These are phyloP conservation scores for Phytophthora multivora DNA, from an alignment of 352 stramenopile species.

Conservation along the genomic window DNA sequence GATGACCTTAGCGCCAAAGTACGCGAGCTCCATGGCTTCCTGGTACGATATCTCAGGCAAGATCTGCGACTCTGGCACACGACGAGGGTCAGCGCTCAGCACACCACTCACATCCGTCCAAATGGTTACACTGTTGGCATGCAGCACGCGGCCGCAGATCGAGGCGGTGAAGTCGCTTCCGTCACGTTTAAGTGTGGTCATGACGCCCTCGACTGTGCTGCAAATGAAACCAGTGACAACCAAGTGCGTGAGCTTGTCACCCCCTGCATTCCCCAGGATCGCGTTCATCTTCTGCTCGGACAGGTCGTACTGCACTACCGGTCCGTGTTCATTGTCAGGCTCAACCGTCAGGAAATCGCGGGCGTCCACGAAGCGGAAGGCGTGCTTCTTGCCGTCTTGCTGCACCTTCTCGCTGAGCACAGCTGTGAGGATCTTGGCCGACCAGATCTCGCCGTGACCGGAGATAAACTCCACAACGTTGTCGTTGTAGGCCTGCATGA, in stretches of 20 bases:
- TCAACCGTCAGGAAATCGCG: conserved; percentile 88
- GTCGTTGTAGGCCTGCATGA: conserved; percentile 89
- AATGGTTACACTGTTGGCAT: conserved; percentile 93
- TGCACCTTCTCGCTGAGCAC: conserved; percentile 60
- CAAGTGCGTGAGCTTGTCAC: conserved; percentile 67
- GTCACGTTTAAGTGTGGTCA: conserved; percentile 96
- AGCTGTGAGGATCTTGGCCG: conserved; percentile 89
- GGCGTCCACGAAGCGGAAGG: conserved; percentile 93
- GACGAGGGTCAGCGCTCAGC: conserved; percentile 93
- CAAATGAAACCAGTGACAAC: conserved; percentile 98
- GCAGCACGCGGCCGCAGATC: conserved; percentile 95
- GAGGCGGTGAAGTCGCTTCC: conserved; percentile 97
- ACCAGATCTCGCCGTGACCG: conserved; percentile 97
- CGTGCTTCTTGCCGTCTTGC: conserved; percentile 53
- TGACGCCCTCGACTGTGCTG: conserved; percentile 93
- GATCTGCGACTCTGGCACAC: conserved; percentile 92
- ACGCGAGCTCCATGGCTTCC: conserved; percentile 98
- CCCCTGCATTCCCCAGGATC: conserved; percentile 49
- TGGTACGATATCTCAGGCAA: conserved; percentile 95
- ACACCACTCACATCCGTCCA: conserved; percentile 98
- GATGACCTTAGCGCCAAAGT: conserved; percentile 98
- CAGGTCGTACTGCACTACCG: conserved; percentile 77
- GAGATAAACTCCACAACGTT: conserved; percentile 93
- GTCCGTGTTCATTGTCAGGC: conserved; percentile 75
- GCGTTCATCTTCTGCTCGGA: conserved; percentile 68